phyloP scores from a whole-genome alignment of 1,284 basidiomycete species.

The Ceratobasidium sp. region DNA sequence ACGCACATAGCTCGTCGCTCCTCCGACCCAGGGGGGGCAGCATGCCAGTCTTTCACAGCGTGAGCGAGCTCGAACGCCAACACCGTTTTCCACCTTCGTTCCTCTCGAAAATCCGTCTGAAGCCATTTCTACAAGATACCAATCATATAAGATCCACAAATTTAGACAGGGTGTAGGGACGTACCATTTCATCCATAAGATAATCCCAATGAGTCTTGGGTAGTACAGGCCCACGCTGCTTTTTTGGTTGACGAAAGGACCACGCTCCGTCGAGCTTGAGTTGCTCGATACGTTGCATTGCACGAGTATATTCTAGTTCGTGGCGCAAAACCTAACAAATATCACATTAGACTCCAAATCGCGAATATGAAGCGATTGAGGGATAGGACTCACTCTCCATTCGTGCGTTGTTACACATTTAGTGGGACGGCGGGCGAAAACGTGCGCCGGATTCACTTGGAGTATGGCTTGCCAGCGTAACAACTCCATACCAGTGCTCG shows the following conservation, averaged over 20 bases:
- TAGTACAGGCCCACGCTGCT: constrained; percentile 85
- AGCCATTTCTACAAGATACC: constrained; percentile 85
- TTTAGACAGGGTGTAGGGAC: constrained; percentile 51
- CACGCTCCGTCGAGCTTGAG: constrained; percentile 87
- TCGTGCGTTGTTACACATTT: constrained; percentile 83
- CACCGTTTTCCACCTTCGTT: constrained; percentile 92
- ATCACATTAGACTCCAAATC: constrained; percentile 7
- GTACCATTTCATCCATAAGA: constrained; percentile 95
- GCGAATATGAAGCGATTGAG: constrained; percentile 16
- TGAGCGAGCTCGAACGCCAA: constrained; percentile 89
- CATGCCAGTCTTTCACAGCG: constrained; percentile 90
- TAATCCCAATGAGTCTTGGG: constrained; percentile 96
- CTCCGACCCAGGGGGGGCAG: constrained; percentile 67
- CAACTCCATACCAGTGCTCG: constrained; percentile 65
- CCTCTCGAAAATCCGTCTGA: constrained; percentile 94
- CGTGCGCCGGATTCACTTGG: constrained; percentile 79
- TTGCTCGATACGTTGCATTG: constrained; percentile 87
- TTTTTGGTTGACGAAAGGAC: constrained; percentile 97
- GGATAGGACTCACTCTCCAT: constrained; percentile 73
- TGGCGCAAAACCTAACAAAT: constrained; percentile 74
- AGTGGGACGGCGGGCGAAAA: constrained; percentile 72
- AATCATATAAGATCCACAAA: too few relatives aligned
- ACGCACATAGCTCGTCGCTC: constrained; percentile 76
- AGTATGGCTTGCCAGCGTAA: constrained; percentile 78
- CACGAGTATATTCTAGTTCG: constrained; percentile 81